Conservation (phyloP, 495 filamentous ascomycete genomes). For the Penicillium argentinense region DNA sequence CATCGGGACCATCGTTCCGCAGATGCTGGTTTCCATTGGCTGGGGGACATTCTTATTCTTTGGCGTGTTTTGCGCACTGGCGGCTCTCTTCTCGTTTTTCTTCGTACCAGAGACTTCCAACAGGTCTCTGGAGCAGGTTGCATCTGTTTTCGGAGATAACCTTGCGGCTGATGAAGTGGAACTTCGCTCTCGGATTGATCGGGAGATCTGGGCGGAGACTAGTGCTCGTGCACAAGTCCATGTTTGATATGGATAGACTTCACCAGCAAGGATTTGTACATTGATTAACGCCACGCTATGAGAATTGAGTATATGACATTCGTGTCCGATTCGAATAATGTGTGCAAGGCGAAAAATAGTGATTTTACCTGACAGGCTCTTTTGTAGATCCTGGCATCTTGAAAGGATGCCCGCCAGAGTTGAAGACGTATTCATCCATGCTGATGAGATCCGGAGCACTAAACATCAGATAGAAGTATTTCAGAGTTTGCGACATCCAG, state of each 20-base stretch:
- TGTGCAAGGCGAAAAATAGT: too few relatives aligned
- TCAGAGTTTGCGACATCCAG: conserved; percentile 67
- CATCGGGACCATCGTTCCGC: conserved; percentile 11
- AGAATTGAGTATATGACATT: neutral
- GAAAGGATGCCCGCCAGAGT: conserved; percentile 52
- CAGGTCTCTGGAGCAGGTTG: conserved; percentile 17
- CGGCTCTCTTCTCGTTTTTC: conserved; percentile 13
- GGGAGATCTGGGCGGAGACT: conserved; percentile 9
- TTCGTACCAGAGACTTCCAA: conserved; percentile 18
- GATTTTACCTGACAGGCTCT: too few relatives aligned
- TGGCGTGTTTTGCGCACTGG: conserved; percentile 9
- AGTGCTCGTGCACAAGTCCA: neutral
- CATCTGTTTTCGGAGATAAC: conserved; percentile 8
- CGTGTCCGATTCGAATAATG: neutral
- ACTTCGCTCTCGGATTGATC: conserved; percentile 4
- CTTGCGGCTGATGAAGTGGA: conserved; percentile 5
- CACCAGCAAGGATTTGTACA: too few relatives aligned
- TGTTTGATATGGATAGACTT: too few relatives aligned
- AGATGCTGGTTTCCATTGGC: conserved; percentile 15
- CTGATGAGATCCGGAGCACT: conserved; percentile 58
- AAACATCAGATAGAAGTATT: conserved; percentile 70
- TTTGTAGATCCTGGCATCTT: conserved; percentile 11
- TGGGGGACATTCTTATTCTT: conserved; percentile 20
- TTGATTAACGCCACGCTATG: too few relatives aligned
- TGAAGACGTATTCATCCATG: conserved; percentile 72